These are phyloP conservation scores for Pseudogymnoascus sp. DNA, from an alignment of 2,329 filamentous ascomycete genomes.

Conservation along the genomic window DNA sequence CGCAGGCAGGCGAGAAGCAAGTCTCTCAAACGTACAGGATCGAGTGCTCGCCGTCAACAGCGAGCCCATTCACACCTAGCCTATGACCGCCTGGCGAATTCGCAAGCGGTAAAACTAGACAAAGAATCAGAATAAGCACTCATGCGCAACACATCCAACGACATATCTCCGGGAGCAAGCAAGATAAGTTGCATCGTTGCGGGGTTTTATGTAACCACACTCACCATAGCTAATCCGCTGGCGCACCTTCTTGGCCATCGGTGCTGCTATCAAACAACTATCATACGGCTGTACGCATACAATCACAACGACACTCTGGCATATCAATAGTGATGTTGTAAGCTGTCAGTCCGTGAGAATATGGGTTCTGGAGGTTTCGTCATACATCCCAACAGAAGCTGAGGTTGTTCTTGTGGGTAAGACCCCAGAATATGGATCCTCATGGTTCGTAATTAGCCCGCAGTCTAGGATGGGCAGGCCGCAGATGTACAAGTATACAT, in stretches of 20 bases:
- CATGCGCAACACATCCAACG: background rate
- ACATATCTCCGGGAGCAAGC: background rate
- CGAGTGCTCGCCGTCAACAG: slow-evolving; percentile 72
- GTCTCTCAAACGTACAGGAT: slow-evolving; percentile 62
- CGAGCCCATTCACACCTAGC: slow-evolving; percentile 89
- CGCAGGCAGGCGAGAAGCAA: background rate
- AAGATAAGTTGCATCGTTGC: background rate
- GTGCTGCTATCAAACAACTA: slow-evolving; percentile 9
- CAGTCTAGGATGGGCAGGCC: slow-evolving; percentile 8
- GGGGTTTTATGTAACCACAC: slow-evolving; percentile 21
- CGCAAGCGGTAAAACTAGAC: slow-evolving; percentile 61
- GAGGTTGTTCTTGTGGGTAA: slow-evolving; percentile 8
- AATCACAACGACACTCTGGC: background rate
- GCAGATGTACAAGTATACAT: background rate
- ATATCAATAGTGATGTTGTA: background rate
- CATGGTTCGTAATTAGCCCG: slow-evolving; percentile 6
- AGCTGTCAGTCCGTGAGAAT: slow-evolving; percentile 5
- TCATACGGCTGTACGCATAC: slow-evolving; percentile 9
- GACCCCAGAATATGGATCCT: slow-evolving; percentile 1
- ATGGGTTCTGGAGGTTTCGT: background rate
- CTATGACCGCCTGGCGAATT: slow-evolving; percentile 77
- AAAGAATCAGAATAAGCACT: slow-evolving; percentile 12
- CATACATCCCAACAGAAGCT: slow-evolving; percentile 8
- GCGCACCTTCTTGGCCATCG: slow-evolving; percentile 60
- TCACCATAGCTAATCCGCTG: slow-evolving; percentile 66